Conservation (phyloP, 2,329 filamentous ascomycete genomes). For the Fusarium mundagurra region DNA sequence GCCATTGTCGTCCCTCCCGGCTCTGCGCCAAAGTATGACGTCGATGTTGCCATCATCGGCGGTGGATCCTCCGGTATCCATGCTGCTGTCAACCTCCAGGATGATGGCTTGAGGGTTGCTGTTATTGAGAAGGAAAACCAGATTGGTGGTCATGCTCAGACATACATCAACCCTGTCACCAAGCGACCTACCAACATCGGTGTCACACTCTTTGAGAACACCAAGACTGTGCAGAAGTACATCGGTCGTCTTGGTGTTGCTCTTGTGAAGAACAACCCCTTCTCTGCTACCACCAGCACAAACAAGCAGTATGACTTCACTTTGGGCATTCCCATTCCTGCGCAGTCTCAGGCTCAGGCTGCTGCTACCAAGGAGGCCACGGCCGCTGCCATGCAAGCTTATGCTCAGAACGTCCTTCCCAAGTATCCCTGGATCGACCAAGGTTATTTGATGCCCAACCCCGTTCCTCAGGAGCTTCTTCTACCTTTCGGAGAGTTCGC, state of each 20-base stretch:
- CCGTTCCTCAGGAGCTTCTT: slow-evolving; percentile 29
- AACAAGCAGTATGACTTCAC: slow-evolving; percentile 30
- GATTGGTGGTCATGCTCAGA: slow-evolving; percentile 37
- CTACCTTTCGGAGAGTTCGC: slow-evolving; percentile 33
- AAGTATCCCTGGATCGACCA: slow-evolving; percentile 37
- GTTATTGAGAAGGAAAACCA: slow-evolving; percentile 30
- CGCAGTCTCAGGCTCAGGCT: not conserved
- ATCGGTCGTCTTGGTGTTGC: slow-evolving; percentile 20
- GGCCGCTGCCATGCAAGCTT: slow-evolving; percentile 6
- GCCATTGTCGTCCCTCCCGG: not conserved
- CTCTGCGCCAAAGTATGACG: not conserved
- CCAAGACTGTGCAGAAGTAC: slow-evolving; percentile 24
- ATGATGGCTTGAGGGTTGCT: slow-evolving; percentile 15
- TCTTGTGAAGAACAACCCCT: not conserved
- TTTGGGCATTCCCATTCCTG: slow-evolving; percentile 27
- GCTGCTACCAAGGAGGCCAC: not conserved
- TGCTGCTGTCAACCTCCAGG: slow-evolving; percentile 17
- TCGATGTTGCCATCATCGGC: slow-evolving; percentile 26
- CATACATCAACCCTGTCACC: slow-evolving; percentile 23
- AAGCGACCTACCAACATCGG: slow-evolving; percentile 20
- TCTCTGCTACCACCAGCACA: not conserved
- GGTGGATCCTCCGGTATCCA: slow-evolving; percentile 27
- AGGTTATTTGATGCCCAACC: slow-evolving; percentile 26
- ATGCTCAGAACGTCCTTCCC: slow-evolving; percentile 14
- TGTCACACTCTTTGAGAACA: slow-evolving; percentile 22